These are phyloP conservation scores for Aspergillus sp. DNA, from an alignment of 2,329 filamentous ascomycete genomes.

Conservation along the genomic window DNA sequence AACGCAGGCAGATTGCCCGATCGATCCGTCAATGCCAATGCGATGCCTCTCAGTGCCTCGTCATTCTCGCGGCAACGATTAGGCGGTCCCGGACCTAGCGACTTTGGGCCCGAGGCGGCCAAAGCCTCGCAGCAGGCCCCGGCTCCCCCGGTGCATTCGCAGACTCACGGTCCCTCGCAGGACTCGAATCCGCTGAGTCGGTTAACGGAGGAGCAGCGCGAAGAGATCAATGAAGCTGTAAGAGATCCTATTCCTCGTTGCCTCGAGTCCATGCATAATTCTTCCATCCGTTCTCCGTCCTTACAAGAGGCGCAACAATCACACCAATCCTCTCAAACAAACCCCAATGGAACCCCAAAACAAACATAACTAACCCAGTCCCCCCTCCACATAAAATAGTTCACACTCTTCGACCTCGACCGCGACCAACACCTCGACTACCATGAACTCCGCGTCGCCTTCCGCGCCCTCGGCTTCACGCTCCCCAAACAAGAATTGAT, in stretches of 20 bases:
- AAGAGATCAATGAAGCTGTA: slow-evolving; percentile 93
- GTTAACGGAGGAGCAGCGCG: slow-evolving; percentile 82
- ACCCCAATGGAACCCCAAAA: not conserved
- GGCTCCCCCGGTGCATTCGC: slow-evolving; percentile 39
- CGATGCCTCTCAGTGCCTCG: slow-evolving; percentile 44
- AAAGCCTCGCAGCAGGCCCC: slow-evolving; percentile 31
- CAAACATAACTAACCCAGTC: not conserved
- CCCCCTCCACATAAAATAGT: slow-evolving; percentile 52
- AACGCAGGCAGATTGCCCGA: slow-evolving; percentile 56
- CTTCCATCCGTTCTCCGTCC: not conserved
- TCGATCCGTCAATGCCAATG: slow-evolving; percentile 42
- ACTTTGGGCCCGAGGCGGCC: slow-evolving; percentile 28
- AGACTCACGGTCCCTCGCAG: slow-evolving; percentile 45
- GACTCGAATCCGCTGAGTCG: slow-evolving; percentile 52
- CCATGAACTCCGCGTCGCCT: slow-evolving; percentile 95
- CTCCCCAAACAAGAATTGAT: slow-evolving; percentile 83
- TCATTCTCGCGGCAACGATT: slow-evolving; percentile 44
- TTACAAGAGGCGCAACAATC: not conserved
- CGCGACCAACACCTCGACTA: slow-evolving; percentile 93
- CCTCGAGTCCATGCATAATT: not conserved
- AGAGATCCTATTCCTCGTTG: slow-evolving; percentile 33
- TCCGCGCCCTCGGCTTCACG: slow-evolving; percentile 93
- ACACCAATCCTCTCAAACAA: not conserved
- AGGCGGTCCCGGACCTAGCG: slow-evolving; percentile 26
- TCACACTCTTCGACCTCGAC: slow-evolving; percentile 94